Base-by-base conservation (phyloP, 2,329 filamentous ascomycete genomes). In the Penicillium polonicum region DNA sequence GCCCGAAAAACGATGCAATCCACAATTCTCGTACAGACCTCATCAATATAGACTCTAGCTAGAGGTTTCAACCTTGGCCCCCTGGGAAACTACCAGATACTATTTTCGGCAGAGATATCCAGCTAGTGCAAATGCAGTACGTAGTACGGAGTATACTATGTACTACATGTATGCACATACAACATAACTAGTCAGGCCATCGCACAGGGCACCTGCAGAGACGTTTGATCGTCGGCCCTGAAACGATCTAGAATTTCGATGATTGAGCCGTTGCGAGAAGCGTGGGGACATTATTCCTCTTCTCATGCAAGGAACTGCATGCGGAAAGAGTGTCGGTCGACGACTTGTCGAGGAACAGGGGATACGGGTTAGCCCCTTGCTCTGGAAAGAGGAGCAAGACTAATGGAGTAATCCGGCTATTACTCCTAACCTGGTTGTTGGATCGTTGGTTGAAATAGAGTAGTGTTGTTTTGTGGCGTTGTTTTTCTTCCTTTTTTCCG, bases 221-320 rank as follows among this genome's bases (percentile, higher is more conserved):
- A 56, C 25, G 66, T 70, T 72, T 72, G 70, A 72, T 72, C 69
- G 66, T 61, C 70, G 55, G 10, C 33, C 46, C 60, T 71, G 70
- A 72, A 72, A 72, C 70, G 39, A 66, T 72, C 68, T 69, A 70
- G 69, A 72, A 69, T 31, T 54, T 63, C 54, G 33, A 58, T 44
- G 38, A 41, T 48, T 55, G 55, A 58, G 55, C 51, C 52, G 42
- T 48, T 48, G 52, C 5, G 29, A 53, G 50, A 52, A 57, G 33
- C 56, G 59, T 64, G 63, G 60, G 48, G 52, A 48, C 10, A 44
- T 43, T 36, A 29, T 46, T 29, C 15, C 38, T 45, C 43, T 23
- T 4, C n/a, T 38, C 21, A 45, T 53, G 55, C 49, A 48, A 31
- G 31, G 27, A 48, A 21, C 41, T 42, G 36, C 42, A 57, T 48